These are phyloP conservation scores for Penicillium sp. DNA, from an alignment of 2,329 filamentous ascomycete genomes.

Conservation along the genomic window DNA sequence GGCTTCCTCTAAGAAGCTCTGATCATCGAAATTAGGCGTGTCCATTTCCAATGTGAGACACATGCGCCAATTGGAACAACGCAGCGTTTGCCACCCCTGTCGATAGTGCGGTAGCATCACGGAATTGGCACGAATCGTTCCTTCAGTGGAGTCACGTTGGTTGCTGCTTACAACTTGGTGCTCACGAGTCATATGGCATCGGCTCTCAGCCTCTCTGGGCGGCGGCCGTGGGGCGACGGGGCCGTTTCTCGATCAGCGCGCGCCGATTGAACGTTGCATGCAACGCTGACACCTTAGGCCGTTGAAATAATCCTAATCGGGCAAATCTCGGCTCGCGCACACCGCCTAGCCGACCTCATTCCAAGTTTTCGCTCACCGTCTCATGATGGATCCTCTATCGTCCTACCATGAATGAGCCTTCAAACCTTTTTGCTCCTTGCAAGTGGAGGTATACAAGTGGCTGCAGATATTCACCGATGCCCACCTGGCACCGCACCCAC, in stretches of 20 bases:
- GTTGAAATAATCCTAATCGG: background rate
- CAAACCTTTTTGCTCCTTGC: background rate
- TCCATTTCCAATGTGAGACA: background rate
- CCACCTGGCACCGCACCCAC: background rate
- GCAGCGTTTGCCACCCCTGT: background rate
- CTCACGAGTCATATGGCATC: background rate
- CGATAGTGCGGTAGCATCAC: background rate
- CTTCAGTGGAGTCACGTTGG: constrained; percentile 3
- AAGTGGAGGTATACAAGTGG: background rate
- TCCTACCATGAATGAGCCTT: no score
- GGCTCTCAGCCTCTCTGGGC: background rate
- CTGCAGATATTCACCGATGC: background rate
- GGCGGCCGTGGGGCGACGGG: background rate
- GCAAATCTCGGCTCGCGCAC: background rate
- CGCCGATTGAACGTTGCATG: background rate
- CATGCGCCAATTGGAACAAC: constrained; percentile 5
- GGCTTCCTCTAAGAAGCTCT: constrained; percentile 40
- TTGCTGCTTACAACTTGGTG: background rate
- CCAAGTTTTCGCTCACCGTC: background rate
- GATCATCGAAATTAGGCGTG: constrained; percentile 3
- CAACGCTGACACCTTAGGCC: constrained; percentile 8
- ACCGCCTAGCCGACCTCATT: background rate
- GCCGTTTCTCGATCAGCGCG: background rate
- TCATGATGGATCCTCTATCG: background rate
- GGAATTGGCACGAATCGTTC: background rate